Evolutionary conservation across 257 asterid species (phyloP).

Genomic region (Ehretia macrophylla): DNA sequence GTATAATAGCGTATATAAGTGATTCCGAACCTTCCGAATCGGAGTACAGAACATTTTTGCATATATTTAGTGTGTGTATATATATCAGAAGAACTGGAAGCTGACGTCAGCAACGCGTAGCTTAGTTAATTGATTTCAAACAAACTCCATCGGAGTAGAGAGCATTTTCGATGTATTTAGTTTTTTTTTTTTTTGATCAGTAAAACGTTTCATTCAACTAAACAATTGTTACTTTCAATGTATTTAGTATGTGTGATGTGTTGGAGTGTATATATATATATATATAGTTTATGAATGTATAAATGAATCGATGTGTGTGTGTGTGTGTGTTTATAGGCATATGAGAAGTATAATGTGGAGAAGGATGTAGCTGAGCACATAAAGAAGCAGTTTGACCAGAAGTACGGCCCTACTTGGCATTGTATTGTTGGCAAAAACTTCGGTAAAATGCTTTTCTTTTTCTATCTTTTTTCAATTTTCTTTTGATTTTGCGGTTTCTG

Average conservation of each 20-base stretch:
- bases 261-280: neutral
- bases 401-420: slow-evolving; percentile 98
- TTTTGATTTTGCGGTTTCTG: neutral
- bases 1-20: too few species aligned
- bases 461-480: neutral
- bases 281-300: neutral
- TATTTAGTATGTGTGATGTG: too few species aligned
- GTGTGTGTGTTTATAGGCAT: slow-evolving; percentile 48
- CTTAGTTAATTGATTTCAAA: too few species aligned
- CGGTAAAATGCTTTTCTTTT: slow-evolving; percentile 38
- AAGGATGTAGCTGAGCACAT: slow-evolving; percentile 95
- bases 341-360: slow-evolving; percentile 82
- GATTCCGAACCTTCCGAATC: neutral
- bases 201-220: too few species aligned
- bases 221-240: too few species aligned
- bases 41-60: neutral
- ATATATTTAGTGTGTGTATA: neutral
- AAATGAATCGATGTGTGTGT: slow-evolving; percentile 1
- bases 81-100: too few species aligned
- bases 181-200: too few species aligned
- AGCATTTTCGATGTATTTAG: too few species aligned
- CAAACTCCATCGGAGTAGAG: too few species aligned
- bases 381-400: slow-evolving; percentile 90
- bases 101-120: too few species aligned
- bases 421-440: slow-evolving; percentile 98